Base-by-base conservation (phyloP, 805 yeast species). In the Alloascoidea hylecoeti region DNA sequence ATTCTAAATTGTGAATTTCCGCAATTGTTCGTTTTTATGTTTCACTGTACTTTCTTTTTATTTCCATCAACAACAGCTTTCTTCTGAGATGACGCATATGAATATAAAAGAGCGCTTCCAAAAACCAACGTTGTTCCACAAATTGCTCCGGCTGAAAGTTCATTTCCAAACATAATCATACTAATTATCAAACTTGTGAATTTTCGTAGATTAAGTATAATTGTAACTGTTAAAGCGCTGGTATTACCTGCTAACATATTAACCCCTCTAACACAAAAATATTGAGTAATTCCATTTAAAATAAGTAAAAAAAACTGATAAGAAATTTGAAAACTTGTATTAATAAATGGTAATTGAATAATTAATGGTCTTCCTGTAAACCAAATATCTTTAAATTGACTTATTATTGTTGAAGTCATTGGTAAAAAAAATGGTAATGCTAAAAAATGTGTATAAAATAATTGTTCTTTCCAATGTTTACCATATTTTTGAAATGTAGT, bases 241-340 rank as follows among this genome's bases (percentile, higher is more conserved):
- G 77, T 64, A 4, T 52, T 52, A 15, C 78, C 71, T 0, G 77
- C 73, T 16, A 81, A 56, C 47, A 61, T 61, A 48, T 75, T 78
- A 9, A 80, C 89, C 3, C 89, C 86, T 9, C 70, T 56, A 1
- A 77, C 72, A 49, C 94, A 81, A 3, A 73, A 38, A 44, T 68
- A 63, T 52, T 77, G 84, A 0, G 82, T 71, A 1, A 62, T 13
- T 14, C 64, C 63, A 47, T 75, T 77, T 12, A 61, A 44, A 2
- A 55, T 9, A 15, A 74, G 46, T 45, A 56, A 53, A 4, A 50
- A 39, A 14, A 49, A 38, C 34, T 47, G 56, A 28, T 46, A 44
- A 2, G 60, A 51, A 9, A 61, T 27, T 5, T 36, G 17, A 9
- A 46, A 16, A 1, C 50, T 49, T 5, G 47, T 17, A 4, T 49